These are phyloP conservation scores for Pisolithus tinctorius DNA, from an alignment of 768 basidiomycete species.

Conservation along the genomic window DNA sequence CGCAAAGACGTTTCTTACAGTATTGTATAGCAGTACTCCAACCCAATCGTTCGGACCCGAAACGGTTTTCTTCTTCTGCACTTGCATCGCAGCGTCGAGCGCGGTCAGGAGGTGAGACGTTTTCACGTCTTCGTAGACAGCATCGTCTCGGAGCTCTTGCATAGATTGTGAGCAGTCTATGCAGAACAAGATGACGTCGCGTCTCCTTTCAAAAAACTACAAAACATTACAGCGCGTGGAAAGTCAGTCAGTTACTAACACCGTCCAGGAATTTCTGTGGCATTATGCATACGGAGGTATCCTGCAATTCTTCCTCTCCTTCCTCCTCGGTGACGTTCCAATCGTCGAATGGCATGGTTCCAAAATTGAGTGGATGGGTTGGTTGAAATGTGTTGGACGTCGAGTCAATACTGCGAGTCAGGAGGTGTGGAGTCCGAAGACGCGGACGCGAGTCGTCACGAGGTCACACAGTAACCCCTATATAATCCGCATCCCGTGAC, in stretches of 20 bases:
- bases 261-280: constrained; percentile 7
- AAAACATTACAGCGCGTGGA: constrained; percentile 9
- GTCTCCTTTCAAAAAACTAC: constrained; percentile 64
- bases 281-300: constrained; percentile 41
- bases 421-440: too few relatives aligned
- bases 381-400: too few relatives aligned
- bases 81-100: constrained; percentile 76
- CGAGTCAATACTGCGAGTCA: too few relatives aligned
- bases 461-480: too few relatives aligned
- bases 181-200: constrained; percentile 89
- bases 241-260: neutral
- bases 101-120: constrained; percentile 75
- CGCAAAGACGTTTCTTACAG: constrained; percentile 43
- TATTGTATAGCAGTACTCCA: constrained; percentile 90
- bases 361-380: too few relatives aligned
- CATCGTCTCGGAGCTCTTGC: constrained; percentile 65
- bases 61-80: constrained; percentile 87
- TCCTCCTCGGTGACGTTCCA: constrained; percentile 79
- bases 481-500: too few relatives aligned
- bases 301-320: constrained; percentile 78
- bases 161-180: constrained; percentile 93
- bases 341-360: constrained; percentile 50
- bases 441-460: too few relatives aligned
- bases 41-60: constrained; percentile 84
- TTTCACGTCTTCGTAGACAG: constrained; percentile 55